Conservation (phyloP, 169 alveolate species). For the Neospora caninum region DNA sequence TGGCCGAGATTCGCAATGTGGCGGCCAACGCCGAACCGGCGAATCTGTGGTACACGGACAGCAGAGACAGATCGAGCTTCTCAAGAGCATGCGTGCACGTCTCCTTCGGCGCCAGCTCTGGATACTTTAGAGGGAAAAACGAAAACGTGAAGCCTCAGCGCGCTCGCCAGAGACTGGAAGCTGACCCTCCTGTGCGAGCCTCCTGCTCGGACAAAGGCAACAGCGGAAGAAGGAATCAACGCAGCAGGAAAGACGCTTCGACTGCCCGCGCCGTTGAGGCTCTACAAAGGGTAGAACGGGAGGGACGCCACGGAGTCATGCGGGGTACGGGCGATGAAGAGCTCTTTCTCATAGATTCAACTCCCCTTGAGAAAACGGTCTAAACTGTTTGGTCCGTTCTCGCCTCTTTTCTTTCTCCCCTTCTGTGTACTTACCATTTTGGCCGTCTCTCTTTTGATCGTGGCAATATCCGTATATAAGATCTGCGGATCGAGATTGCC, state of each 20-base stretch:
- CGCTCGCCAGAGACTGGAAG: no score
- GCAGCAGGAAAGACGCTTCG: no score
- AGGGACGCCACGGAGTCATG: no score
- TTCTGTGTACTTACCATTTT: conserved; percentile 44
- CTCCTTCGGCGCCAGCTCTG: not conserved
- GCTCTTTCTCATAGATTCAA: not conserved
- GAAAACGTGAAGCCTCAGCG: not conserved
- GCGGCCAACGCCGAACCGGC: not conserved
- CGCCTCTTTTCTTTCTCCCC: not conserved
- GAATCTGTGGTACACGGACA: not conserved
- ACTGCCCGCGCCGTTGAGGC: no score
- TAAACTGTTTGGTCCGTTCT: not conserved
- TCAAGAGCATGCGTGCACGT: not conserved
- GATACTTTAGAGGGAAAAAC: no score
- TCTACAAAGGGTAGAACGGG: no score
- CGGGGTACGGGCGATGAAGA: no score
- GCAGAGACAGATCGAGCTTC: not conserved
- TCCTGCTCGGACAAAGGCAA: no score
- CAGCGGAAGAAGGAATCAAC: no score
- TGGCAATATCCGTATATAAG: conserved; percentile 44
- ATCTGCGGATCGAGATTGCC: conserved; percentile 70
- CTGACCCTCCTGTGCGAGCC: no score
- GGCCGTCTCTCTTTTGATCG: conserved; percentile 31
- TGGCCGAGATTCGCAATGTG: conserved; percentile 73
- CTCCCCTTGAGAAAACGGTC: not conserved